A percentile compares a stretch with the other conserved stretches of the same genome.
These are phyloP conservation scores for Lachancea mirantina DNA, from an alignment of 805 yeast species.

Conservation along the genomic window DNA sequence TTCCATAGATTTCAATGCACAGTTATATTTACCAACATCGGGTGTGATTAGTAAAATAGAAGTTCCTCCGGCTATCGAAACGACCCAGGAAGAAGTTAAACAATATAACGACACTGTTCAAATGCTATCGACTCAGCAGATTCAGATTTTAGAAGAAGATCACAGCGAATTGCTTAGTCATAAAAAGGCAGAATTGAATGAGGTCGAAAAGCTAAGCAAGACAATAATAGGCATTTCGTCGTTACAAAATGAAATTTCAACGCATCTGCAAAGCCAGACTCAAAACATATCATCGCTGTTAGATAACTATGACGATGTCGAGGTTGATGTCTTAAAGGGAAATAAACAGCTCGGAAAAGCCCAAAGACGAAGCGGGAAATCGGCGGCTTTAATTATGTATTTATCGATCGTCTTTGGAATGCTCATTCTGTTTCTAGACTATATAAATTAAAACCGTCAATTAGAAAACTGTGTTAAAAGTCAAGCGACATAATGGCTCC, in stretches of 20 bases:
- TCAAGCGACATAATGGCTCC: constrained; percentile 41
- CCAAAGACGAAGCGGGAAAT: constrained; percentile 52
- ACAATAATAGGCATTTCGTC: constrained; percentile 68
- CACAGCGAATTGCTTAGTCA: constrained; percentile 47
- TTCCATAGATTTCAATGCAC: constrained; percentile 21
- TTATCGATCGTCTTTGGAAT: constrained; percentile 50
- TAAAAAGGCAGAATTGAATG: constrained; percentile 53
- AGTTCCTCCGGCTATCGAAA: constrained; percentile 19
- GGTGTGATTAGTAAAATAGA: constrained; percentile 32
- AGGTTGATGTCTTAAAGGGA: constrained; percentile 60
- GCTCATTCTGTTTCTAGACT: constrained; percentile 49
- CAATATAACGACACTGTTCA: constrained; percentile 32
- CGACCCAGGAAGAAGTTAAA: constrained; percentile 29
- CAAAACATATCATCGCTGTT: constrained; percentile 57
- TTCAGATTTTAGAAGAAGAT: constrained; percentile 51
- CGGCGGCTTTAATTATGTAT: constrained; percentile 51
- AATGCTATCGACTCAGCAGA: constrained; percentile 42
- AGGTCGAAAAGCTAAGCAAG: constrained; percentile 52
- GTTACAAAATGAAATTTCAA: constrained; percentile 64
- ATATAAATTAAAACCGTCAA: constrained; percentile 30
- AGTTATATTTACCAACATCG: constrained; percentile 11
- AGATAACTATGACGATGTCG: constrained; percentile 61
- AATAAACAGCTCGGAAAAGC: constrained; percentile 66
- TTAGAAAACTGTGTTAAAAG: constrained; percentile 3
- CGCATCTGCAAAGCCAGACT: constrained; percentile 67